These are phyloP conservation scores for Ilyonectria robusta DNA, from an alignment of 2,329 filamentous ascomycete species.

Conservation along the genomic window DNA sequence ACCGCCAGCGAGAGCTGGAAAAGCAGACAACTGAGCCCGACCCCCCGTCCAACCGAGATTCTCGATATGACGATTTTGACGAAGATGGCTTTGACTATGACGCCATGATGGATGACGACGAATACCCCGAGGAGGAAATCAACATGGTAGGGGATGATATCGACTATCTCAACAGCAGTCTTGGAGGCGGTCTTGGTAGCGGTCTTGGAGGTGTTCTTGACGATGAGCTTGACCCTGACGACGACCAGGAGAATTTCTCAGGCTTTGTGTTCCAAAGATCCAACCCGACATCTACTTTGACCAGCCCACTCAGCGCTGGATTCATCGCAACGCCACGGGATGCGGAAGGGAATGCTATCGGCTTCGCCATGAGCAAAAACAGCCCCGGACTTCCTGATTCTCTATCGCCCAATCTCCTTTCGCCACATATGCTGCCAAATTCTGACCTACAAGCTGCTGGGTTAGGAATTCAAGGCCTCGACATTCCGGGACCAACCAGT, in stretches of 20 bases:
- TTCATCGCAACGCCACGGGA: conserved; percentile 69
- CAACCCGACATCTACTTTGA: conserved; percentile 63
- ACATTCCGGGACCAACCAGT: conserved; percentile 33
- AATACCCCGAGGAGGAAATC: conserved; percentile 52
- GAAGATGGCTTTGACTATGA: conserved; percentile 74
- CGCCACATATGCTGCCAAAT: conserved; percentile 21
- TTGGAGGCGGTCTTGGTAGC: conserved; percentile 38
- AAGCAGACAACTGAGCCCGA: conserved; percentile 62
- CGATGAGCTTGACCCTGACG: conserved; percentile 44
- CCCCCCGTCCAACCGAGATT: conserved; percentile 60
- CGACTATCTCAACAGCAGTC: neutral
- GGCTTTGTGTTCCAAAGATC: conserved; percentile 72
- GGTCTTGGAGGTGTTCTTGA: conserved; percentile 30
- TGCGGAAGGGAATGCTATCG: conserved; percentile 67
- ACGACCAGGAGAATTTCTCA: conserved; percentile 70
- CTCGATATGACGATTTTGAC: conserved; percentile 73
- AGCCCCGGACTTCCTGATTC: conserved; percentile 49
- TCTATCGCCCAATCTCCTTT: conserved; percentile 35
- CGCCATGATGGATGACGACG: conserved; percentile 73
- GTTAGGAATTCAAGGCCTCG: conserved; percentile 60
- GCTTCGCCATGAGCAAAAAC: conserved; percentile 68
- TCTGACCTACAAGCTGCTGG: conserved; percentile 50
- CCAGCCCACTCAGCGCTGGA: conserved; percentile 64
- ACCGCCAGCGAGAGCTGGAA: conserved; percentile 76
- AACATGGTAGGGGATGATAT: conserved; percentile 48